These are phyloP conservation scores for Fraxinus nigra DNA, from an alignment of 305 asterid genomes.

Conservation along the genomic window DNA sequence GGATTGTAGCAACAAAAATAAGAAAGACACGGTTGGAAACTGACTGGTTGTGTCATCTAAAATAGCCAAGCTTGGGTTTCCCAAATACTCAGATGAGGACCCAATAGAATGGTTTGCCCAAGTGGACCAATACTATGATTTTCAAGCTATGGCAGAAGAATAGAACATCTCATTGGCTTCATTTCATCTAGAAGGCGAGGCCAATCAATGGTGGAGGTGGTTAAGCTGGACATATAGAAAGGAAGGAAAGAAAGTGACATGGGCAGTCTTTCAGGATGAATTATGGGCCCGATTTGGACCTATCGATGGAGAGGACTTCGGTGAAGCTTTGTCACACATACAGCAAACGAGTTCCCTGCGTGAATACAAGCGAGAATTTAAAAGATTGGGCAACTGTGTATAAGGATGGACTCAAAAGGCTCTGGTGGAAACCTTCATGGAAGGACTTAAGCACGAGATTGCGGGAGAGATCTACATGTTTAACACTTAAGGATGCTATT, in stretches of 20 bases:
- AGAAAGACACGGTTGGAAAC: background rate
- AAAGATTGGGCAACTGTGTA: background rate
- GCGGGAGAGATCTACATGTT: background rate
- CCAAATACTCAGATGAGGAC: background rate
- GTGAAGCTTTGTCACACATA: background rate
- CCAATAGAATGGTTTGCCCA: background rate
- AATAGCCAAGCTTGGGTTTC: background rate
- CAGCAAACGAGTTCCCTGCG: background rate
- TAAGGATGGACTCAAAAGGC: background rate
- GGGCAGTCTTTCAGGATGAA: background rate
- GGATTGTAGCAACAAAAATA: background rate
- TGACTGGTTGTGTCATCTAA: background rate
- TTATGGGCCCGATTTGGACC: background rate
- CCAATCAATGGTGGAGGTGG: background rate
- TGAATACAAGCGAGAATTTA: background rate
- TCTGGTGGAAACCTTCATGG: background rate
- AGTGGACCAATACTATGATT: background rate
- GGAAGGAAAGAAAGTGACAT: background rate
- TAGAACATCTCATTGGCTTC: background rate
- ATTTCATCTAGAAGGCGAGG: background rate
- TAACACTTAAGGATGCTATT: background rate
- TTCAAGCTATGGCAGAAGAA: background rate
- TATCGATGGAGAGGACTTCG: background rate
- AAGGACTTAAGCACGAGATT: background rate
- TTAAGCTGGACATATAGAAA: background rate